Percentiles rank a stretch among this genome's conserved stretches.
These are phyloP conservation scores for Ceraceosorus guamensis DNA, from an alignment of 1,284 basidiomycete genomes.

Conservation along the genomic window DNA sequence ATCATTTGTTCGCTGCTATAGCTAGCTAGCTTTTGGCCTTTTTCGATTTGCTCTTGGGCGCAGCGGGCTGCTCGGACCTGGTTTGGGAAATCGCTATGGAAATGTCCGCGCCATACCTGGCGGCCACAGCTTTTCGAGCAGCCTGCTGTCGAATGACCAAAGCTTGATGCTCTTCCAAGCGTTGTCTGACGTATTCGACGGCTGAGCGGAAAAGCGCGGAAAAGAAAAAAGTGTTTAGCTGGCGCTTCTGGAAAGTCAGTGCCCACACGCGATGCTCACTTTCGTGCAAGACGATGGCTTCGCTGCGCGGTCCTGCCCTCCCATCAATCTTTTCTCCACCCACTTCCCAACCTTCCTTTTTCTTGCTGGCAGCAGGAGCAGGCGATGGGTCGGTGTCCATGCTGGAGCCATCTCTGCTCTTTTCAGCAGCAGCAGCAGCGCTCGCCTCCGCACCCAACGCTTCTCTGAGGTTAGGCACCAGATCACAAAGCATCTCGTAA, in stretches of 20 bases:
- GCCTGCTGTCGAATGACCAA: neutral
- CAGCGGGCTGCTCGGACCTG: no score
- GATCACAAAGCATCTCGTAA: slow-evolving; percentile 70
- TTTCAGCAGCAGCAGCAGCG: slow-evolving; percentile 7
- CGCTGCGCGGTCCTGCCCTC: slow-evolving; percentile 24
- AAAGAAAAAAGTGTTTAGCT: neutral
- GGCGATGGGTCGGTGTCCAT: neutral
- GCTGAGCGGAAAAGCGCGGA: neutral
- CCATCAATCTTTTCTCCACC: slow-evolving; percentile 25
- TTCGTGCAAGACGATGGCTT: slow-evolving; percentile 33
- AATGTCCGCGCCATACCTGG: neutral
- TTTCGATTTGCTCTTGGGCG: no score
- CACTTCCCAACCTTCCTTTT: slow-evolving; percentile 1
- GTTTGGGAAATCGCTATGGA: no score
- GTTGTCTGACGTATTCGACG: neutral
- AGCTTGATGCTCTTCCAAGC: neutral
- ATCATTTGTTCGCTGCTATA: no score
- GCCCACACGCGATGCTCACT: neutral
- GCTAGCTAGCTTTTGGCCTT: no score
- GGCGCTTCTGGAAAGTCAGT: neutral
- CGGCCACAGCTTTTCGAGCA: neutral
- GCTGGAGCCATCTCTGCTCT: neutral
- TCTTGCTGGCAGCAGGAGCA: slow-evolving; percentile 1
- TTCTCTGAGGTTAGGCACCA: slow-evolving; percentile 65
- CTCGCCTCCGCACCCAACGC: slow-evolving; percentile 20